Conservation (phyloP, 495 filamentous ascomycete species). For the Aspergillus wentii region DNA sequence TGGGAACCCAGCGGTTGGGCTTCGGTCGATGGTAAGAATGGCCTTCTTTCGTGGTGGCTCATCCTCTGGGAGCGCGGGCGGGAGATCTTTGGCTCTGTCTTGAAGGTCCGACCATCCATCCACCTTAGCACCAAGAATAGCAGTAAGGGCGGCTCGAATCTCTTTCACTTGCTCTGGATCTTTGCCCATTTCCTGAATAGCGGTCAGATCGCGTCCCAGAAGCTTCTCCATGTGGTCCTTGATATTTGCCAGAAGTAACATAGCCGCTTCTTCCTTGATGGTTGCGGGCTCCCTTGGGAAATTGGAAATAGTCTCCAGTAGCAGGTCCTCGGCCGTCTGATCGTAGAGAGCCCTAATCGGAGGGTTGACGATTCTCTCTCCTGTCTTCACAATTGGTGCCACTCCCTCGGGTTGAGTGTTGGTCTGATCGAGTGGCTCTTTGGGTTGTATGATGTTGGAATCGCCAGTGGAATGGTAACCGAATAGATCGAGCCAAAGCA, state of each 20-base stretch:
- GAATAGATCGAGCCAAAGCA: constrained; percentile 84
- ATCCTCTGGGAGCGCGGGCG: constrained; percentile 36
- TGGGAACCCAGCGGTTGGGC: constrained; percentile 37
- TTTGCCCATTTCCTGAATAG: constrained; percentile 46
- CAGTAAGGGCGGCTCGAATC: constrained; percentile 41
- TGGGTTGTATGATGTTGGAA: constrained; percentile 46
- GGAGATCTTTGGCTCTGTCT: constrained; percentile 36
- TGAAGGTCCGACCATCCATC: constrained; percentile 45
- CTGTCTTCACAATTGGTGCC: constrained; percentile 40
- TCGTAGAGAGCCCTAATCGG: constrained; percentile 42
- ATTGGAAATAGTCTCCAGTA: constrained; percentile 44
- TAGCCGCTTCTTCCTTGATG: constrained; percentile 46
- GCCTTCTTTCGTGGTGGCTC: constrained; percentile 36
- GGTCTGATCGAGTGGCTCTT: constrained; percentile 36
- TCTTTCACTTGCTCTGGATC: constrained; percentile 45
- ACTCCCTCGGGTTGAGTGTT: constrained; percentile 32
- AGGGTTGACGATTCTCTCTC: constrained; percentile 42
- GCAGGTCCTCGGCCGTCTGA: constrained; percentile 42
- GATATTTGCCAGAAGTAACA: constrained; percentile 46
- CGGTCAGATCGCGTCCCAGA: constrained; percentile 38
- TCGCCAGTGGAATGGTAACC: constrained; percentile 55
- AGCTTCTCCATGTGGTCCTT: constrained; percentile 50
- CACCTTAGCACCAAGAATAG: constrained; percentile 42
- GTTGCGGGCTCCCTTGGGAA: constrained; percentile 43
- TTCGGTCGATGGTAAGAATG: constrained; percentile 42